Conservation (phyloP, 1,284 basidiomycete species). For the Tilletia indica region DNA sequence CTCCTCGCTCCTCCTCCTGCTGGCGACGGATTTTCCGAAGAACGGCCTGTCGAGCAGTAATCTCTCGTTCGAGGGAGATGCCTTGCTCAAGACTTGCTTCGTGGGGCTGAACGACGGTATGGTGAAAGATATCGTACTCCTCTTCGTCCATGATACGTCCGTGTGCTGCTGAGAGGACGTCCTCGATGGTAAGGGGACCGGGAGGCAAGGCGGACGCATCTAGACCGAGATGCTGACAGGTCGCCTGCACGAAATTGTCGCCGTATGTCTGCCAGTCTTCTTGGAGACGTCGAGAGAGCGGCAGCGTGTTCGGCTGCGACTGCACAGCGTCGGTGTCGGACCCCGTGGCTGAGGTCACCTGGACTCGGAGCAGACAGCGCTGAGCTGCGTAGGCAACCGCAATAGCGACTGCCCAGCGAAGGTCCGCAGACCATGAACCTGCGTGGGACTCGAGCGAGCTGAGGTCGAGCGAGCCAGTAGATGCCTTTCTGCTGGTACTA, state of each 20-base stretch:
- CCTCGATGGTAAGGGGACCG: slow-evolving; percentile 36
- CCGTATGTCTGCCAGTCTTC: slow-evolving; percentile 5
- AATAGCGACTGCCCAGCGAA: slow-evolving; percentile 42
- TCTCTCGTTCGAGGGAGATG: slow-evolving; percentile 11
- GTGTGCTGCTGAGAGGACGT: slow-evolving; percentile 30
- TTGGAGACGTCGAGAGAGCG: slow-evolving; percentile 3
- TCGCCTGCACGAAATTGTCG: slow-evolving; percentile 24
- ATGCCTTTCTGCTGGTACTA: too few species aligned
- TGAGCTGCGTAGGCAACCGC: slow-evolving; percentile 43
- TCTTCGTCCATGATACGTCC: slow-evolving; percentile 22
- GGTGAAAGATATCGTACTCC: slow-evolving; percentile 22
- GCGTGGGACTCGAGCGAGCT: slow-evolving; percentile 43
- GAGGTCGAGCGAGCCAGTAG: slow-evolving; percentile 32
- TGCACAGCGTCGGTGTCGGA: not conserved
- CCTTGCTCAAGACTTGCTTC: slow-evolving; percentile 29
- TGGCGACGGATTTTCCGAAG: not conserved
- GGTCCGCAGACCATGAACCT: slow-evolving; percentile 37
- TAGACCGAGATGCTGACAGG: slow-evolving; percentile 49
- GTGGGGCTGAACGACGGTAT: slow-evolving; percentile 28
- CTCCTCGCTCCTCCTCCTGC: slow-evolving; percentile 9
- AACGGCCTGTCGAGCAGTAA: slow-evolving; percentile 2
- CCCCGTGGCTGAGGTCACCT: not conserved
- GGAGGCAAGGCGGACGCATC: slow-evolving; percentile 35
- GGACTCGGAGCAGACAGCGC: slow-evolving; percentile 23
- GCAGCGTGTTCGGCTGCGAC: not conserved